Conservation (phyloP, 257 asterid species). For the Solanum lignicaule region DNA sequence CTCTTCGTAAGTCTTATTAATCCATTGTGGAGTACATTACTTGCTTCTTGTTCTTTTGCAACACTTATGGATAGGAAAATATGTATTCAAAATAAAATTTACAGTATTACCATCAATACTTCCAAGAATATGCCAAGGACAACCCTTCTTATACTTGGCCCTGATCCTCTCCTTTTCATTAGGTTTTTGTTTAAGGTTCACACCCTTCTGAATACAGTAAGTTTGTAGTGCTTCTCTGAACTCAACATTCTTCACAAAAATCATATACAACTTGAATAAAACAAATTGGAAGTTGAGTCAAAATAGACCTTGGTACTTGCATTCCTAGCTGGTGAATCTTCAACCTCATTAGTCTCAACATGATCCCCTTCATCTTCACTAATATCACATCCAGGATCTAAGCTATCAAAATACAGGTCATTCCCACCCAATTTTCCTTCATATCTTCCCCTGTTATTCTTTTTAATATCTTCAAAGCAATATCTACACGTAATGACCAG, state of each 20-base stretch:
- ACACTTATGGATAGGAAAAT: too few relatives aligned
- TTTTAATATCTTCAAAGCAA: neutral
- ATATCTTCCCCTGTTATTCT: neutral
- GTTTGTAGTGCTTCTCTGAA: too few relatives aligned
- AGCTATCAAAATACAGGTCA: neutral
- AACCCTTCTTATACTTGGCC: too few relatives aligned
- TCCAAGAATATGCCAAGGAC: neutral
- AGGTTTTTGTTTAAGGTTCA: neutral
- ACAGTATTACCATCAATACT: neutral
- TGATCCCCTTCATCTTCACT: neutral
- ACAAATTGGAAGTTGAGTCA: neutral
- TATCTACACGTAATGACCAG: neutral
- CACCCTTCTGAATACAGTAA: too few relatives aligned
- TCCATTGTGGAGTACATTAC: neutral
- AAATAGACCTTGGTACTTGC: neutral
- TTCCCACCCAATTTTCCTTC: neutral
- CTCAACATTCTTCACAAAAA: neutral
- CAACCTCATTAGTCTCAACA: too few relatives aligned
- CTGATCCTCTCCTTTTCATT: neutral
- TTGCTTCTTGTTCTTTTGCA: neutral
- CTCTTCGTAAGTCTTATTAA: too few relatives aligned
- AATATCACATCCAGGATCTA: neutral
- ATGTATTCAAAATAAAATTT: too few relatives aligned
- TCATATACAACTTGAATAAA: neutral
- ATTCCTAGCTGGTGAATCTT: neutral